Evolutionary conservation across 768 basidiomycete species (phyloP).

Genomic region (Mycena pura): DNA sequence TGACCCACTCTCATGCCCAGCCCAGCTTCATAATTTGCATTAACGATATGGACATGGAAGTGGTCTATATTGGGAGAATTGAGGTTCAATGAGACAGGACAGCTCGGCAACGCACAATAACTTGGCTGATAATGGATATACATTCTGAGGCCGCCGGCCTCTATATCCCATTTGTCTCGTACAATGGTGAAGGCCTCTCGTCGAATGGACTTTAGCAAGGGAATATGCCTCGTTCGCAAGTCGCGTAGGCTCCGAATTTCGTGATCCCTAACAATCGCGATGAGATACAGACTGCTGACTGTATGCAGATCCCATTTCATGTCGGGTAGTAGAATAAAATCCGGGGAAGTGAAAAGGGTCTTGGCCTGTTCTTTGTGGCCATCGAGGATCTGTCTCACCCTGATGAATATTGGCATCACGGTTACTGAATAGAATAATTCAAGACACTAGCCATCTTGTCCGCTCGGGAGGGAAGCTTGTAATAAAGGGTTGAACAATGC

Average conservation of each 20-base stretch:
- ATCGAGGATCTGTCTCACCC: conserved; percentile 86
- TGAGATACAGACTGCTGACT: conserved; percentile 81
- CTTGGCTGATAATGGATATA: conserved; percentile 96
- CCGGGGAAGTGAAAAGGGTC: conserved; percentile 66
- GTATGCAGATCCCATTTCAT: conserved; percentile 95
- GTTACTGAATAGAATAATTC: not conserved
- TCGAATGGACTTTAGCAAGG: conserved; percentile 71
- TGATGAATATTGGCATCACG: conserved; percentile 34
- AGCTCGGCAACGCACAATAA: conserved; percentile 70
- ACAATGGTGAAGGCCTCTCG: conserved; percentile 59
- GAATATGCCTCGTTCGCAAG: conserved; percentile 67
- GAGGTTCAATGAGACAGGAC: not conserved
- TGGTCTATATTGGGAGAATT: conserved; percentile 64
- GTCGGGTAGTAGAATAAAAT: conserved; percentile 88
- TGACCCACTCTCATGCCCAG: conserved; percentile 86
- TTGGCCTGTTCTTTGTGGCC: conserved; percentile 79
- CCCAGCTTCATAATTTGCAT: conserved; percentile 68
- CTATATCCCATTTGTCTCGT: conserved; percentile 70
- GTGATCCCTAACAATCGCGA: conserved; percentile 73
- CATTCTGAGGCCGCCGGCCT: conserved; percentile 68
- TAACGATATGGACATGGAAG: conserved; percentile 93
- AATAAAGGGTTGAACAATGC: conserved; percentile 82
- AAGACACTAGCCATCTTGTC: conserved; percentile 73
- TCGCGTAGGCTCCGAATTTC: conserved; percentile 79
- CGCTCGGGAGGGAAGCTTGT: conserved; percentile 72